Conservation (phyloP, 805 yeast species). For the Lipomyces orientalis region DNA sequence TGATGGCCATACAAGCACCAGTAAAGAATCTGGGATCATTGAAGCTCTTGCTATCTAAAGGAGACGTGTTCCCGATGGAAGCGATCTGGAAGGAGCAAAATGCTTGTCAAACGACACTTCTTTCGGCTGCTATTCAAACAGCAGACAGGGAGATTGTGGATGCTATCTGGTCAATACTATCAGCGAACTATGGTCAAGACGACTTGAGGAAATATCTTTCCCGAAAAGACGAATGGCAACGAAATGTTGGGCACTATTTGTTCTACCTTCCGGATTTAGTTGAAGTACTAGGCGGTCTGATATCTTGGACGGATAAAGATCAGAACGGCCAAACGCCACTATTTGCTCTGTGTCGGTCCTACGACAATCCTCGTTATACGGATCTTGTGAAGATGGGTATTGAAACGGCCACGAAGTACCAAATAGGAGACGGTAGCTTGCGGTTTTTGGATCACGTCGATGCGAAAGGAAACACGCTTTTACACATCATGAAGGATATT, state of each 20-base stretch:
- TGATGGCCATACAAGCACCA: slow-evolving; percentile 60
- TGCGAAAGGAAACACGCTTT: slow-evolving; percentile 69
- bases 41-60: slow-evolving; percentile 53
- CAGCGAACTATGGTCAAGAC: slow-evolving; percentile 49
- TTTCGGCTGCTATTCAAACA: slow-evolving; percentile 65
- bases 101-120: slow-evolving; percentile 58
- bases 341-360: slow-evolving; percentile 74
- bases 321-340: slow-evolving; percentile 75
- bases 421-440: slow-evolving; percentile 31
- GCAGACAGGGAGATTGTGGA: slow-evolving; percentile 56
- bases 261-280: slow-evolving; percentile 62
- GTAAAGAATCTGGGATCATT: slow-evolving; percentile 53
- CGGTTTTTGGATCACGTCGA: slow-evolving; percentile 68
- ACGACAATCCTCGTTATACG: slow-evolving; percentile 73
- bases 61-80: slow-evolving; percentile 62
- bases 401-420: slow-evolving; percentile 36
- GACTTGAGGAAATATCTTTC: slow-evolving; percentile 61
- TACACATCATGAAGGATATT: slow-evolving; percentile 69
- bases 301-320: slow-evolving; percentile 76
- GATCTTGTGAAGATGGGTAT: slow-evolving; percentile 56
- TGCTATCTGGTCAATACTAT: slow-evolving; percentile 55
- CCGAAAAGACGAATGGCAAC: slow-evolving; percentile 55
- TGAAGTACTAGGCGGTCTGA: slow-evolving; percentile 57
- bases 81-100: slow-evolving; percentile 70
- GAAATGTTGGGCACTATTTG: slow-evolving; percentile 77